phyloP scores from a whole-genome alignment of 192 early-diverging fungal genomes.

The Funneliformis mosseae region DNA sequence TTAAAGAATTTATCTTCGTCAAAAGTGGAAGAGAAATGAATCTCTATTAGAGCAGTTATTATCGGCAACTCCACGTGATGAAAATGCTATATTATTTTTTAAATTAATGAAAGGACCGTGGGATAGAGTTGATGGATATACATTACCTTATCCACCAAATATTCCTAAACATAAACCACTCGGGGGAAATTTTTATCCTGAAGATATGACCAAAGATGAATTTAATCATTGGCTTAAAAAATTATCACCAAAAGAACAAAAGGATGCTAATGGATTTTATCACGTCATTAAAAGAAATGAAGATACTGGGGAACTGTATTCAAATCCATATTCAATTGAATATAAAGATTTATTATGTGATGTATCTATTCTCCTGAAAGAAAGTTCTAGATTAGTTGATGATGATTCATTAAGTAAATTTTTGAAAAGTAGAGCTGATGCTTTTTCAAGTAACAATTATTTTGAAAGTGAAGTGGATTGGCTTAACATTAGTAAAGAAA shows the following conservation, averaged over 20 bases:
- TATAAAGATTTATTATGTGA: conserved; percentile 60
- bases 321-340: conserved; percentile 57
- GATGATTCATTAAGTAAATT: conserved; percentile 60
- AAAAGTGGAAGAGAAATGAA: conserved; percentile 67
- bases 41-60: conserved; percentile 53
- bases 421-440: conserved; percentile 55
- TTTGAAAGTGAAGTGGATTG: conserved; percentile 69
- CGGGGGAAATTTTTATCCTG: conserved; percentile 72
- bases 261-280: conserved; percentile 68
- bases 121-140: conserved; percentile 48
- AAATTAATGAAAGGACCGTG: conserved; percentile 71
- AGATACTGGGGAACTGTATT: conserved; percentile 43
- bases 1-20: conserved; percentile 61
- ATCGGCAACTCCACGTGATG: conserved; percentile 37
- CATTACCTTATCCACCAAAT: conserved; percentile 24
- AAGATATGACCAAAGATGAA: conserved; percentile 66
- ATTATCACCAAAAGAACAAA: conserved; percentile 46
- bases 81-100: conserved; percentile 52
- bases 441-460: conserved; percentile 66
- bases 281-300: conserved; percentile 52
- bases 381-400: conserved; percentile 60
- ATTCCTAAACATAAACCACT: conserved; percentile 48
- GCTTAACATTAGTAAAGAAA: conserved; percentile 64
- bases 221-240: conserved; percentile 58
- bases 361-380: conserved; percentile 52